Base-by-base conservation (phyloP, 2,329 filamentous ascomycete genomes). In the Ophiosphaerella narmari region DNA sequence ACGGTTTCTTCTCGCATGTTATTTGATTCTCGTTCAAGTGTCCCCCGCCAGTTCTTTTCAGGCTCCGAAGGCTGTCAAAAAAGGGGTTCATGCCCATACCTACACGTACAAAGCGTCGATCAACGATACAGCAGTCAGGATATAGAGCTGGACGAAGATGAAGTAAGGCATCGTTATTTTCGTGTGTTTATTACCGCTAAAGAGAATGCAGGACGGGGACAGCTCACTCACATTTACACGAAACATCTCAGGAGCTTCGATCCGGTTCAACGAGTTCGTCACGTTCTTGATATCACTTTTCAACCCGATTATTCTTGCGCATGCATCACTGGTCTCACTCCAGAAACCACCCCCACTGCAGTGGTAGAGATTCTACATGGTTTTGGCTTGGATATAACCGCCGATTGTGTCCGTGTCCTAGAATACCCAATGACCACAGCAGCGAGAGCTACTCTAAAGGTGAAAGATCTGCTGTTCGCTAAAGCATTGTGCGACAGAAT, bases 241-340 rank as follows among this genome's bases (percentile, higher is more conserved):
- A 11, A 29, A 38, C 24, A n/a, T 54, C 14, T 23, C 43, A 36
- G 51, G 51, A 32, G 51, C 51, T 39, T 38, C 34, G 26, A 42
- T 54, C 11, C 16, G 29, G n/a, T 54, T 54, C 47, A 26, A 47
- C 29, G 47, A 46, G 32, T 54, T 54, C 24, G 51, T 7, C 32
- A 47, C 11, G 35, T 54, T 34, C 16, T 42, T 18, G 46, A 46
- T 37, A 26, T 50, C 23, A 46, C 46, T 31, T 39, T 54, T 14
- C 47, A 46, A 9, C 39, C 51, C 24, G 24, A 29, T 29, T 29
- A 29, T 29, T 29, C 24, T 29, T 29, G 24, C 24, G 24, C 24
- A 8, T 29, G 24, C 24, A 29, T 29, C 24, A 29, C 24, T 29
- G 24, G 24, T 29, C 24, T 29, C 24, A 5, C 24, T 29, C 8